Conservation (phyloP, 345 rosid genomes). For the Gossypium sturtianum region DNA sequence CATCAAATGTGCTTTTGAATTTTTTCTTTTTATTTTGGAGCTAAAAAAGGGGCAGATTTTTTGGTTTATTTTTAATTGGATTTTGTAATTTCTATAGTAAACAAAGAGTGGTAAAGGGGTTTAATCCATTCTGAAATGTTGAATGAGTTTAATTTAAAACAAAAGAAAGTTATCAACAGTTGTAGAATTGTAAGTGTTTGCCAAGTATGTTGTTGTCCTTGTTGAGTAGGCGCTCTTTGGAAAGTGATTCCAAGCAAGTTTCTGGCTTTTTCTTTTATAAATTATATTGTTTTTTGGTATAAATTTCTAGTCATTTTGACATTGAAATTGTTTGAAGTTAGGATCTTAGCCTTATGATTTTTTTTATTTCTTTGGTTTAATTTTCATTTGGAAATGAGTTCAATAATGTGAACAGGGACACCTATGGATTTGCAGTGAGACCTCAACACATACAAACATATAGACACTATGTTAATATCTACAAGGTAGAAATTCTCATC, state of each 20-base stretch:
- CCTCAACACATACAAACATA: constrained; percentile 88
- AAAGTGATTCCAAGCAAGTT: constrained; percentile 83
- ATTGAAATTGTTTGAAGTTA: not conserved
- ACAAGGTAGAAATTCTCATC: constrained; percentile 39
- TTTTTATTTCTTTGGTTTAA: not conserved
- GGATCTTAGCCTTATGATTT: not conserved
- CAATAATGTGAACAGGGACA: constrained; percentile 47
- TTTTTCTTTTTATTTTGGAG: not conserved
- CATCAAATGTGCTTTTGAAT: not conserved
- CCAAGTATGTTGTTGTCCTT: constrained; percentile 93
- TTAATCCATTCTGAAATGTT: constrained; percentile 3
- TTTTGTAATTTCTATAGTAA: not conserved
- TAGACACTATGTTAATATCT: constrained; percentile 59
- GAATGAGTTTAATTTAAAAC: constrained; percentile 24
- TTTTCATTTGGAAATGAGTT: not conserved
- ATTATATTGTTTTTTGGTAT: not conserved
- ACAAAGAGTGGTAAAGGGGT: not conserved
- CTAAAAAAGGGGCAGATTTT: not conserved
- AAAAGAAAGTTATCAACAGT: constrained; percentile 64
- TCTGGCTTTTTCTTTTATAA: not conserved
- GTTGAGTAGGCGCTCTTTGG: constrained; percentile 89
- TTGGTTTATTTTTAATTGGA: not conserved
- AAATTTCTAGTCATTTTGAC: not conserved
- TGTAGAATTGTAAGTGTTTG: constrained; percentile 36
- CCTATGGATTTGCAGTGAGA: constrained; percentile 92